Base-by-base conservation (phyloP, 345 rosid species). In the Balakata baccata region DNA sequence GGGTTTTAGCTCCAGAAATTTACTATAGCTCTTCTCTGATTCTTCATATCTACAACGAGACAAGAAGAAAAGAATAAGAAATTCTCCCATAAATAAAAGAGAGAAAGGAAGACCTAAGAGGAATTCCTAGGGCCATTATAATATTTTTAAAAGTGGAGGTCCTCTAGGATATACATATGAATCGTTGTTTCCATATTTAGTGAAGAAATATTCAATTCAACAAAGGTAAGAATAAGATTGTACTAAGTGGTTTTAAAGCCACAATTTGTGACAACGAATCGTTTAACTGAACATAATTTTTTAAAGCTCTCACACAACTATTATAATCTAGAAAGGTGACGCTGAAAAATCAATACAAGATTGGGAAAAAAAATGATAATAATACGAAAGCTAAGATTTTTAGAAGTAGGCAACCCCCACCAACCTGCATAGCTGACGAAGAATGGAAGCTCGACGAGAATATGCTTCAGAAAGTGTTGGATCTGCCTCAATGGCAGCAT, bases 401-500 rank as follows among this genome's bases (percentile, higher is more conserved):
- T 29, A 47, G 10, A 49, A 23, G 5, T 45, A 52, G 49, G 51
- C 46, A 45, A 39, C 11, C 37, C 12, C 16, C 50, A 70, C 20
- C 45, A 68, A 95, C 99, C 99, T 89, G 97, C 99, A 96, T 73
- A 91, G 76, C 69, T 85, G 93, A 78, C 97, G 96, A 60, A 89
- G 92, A 77, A 89, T 72, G n/a, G 95, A 86, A 17, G 95, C 97
- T 8, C 91, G 92, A 13, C 69, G 96, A 57, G 86, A 76, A 70
- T 93, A 85, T 68, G 99, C 98, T 86, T 89, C 93, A 51, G 99
- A 90, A 64, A 96, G 92, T 4, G 88, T 72, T 62, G 98, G 98
- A 85, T 93, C 91, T 61, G 87, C 91, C 74, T 96, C 93, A 45
- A 96, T 93, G 64, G 99, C 99, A 71, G 98, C 85, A 82, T 93